Base-by-base conservation (phyloP, 2,329 filamentous ascomycete species). In the Pseudogymnoascus sp. region DNA sequence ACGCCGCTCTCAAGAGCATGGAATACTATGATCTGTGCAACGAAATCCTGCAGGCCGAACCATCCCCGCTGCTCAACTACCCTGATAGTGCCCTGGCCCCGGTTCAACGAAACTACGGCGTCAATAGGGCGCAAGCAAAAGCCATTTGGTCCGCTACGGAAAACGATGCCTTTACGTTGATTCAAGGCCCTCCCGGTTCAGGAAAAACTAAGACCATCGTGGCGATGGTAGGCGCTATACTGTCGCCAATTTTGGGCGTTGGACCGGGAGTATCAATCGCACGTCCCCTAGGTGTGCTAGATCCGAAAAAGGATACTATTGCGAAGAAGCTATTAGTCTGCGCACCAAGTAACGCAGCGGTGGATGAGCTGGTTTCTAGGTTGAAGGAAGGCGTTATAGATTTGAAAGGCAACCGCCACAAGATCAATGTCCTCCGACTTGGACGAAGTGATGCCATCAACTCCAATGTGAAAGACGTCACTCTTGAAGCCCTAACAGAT, bases 181-280 rank as follows among this genome's bases (percentile, higher is more conserved):
- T 99, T 70, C 95, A 99, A 78, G 95, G 90, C 63, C 95, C 95
- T 61, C 95, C 95, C 1, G 95, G 95, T 75, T 97, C 95, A 3
- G 95, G 93, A 73, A 99, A 99, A 79, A 99, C 95, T 0, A 99
- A 99, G 75, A 99, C 95, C 0, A 99, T 99, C 66, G 85, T 96
- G 64, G 95, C 93, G 34, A 96, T 99, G 81, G 93, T 98, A 23
- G 95, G 95, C 37, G 90, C 92, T 39, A 80, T 99, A 14, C 76
- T 96, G 51, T 90, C 86, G 5, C 83, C 84, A 61, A 81, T 85
- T 62, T 78, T 79, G 62, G 71, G 74, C 23, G 69, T 61, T 43
- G 36, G n/a, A 14, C 13, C 60, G 16, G 81, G 79, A 7, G 79
- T 81, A 13, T 75, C 80, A 16, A 77, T 83, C 41, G 74, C 74